Evolutionary conservation across 2,329 filamentous ascomycete genomes (phyloP), one percentile per base, ranked within the genome.

Genomic region (Neonectria faginata): DNA sequence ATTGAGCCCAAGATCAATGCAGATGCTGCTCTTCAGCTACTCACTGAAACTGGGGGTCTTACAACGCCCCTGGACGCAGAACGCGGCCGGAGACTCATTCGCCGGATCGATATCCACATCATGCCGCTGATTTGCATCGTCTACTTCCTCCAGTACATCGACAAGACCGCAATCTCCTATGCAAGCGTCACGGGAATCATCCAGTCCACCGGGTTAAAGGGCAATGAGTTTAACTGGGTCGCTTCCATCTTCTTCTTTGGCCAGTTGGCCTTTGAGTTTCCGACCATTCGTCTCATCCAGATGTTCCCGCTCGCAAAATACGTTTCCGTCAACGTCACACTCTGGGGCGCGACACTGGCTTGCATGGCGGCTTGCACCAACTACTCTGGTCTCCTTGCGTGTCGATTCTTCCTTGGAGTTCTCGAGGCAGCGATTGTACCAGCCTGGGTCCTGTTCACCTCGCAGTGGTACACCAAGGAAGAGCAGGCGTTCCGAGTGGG

Each of bases 201-300:
- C n/a, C 45, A 70, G 31, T 76, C 78, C 1, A 72, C 75, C 0
- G 72, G 79, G 3, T 75, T 84, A 0, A 70, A 74, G 5, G 82
- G 78, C 4, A 81, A 78, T 39, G 74, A 80, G 55, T 84, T 82
- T 67, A 82, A 79, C 47, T 83, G 82, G 78, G 76, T 70, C 14
- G 67, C 67, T 5, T 70, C 69, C 25, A 67, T 70, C 14, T 72
- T 71, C 66, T 78, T 78, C 66, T 78, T 79, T 27, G 77, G 76
- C 1, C 76, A 79, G 25, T 67, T 80, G 5, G 74, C 76, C 0
- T 79, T 80, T 29, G 76, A 80, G 41, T 81, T 79, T 10, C 80
- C 80, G 0, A 79, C 77, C 0, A 76, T 79, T 27, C 74, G 78
- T 1, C 69, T 81, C 7, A 72, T 81, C 14, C 79, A 80, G 54